These are phyloP conservation scores for Saccharomyces paradoxus DNA, from an alignment of 805 yeast species.

Conservation along the genomic window DNA sequence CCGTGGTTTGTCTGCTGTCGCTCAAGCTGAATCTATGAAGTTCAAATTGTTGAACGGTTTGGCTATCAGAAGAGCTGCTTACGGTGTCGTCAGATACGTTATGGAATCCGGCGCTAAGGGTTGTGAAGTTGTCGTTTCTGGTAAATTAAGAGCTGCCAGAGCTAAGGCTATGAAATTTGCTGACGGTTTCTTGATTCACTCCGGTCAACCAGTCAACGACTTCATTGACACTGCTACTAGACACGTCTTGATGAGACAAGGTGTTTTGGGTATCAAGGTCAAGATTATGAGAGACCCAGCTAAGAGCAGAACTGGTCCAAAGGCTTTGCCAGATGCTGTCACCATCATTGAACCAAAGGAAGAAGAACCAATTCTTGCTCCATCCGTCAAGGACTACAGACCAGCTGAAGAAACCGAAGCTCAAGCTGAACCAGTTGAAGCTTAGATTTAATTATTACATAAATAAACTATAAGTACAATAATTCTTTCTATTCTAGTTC, in stretches of 20 bases:
- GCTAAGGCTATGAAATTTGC: slow-evolving; percentile 99
- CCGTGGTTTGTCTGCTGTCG: slow-evolving; percentile 98
- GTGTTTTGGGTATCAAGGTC: slow-evolving; percentile 99
- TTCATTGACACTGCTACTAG: slow-evolving; percentile 98
- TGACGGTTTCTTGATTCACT: slow-evolving; percentile 99
- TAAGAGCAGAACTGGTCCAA: slow-evolving; percentile 75
- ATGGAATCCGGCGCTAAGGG: slow-evolving; percentile 99
- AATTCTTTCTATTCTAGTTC: background rate
- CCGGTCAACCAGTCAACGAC: slow-evolving; percentile 99
- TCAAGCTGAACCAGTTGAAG: slow-evolving; percentile 23
- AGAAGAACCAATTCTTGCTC: slow-evolving; percentile 72
- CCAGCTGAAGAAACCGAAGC: slow-evolving; percentile 29
- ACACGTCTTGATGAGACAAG: slow-evolving; percentile 99
- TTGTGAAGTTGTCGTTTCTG: slow-evolving; percentile 99
- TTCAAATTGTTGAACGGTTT: slow-evolving; percentile 97
- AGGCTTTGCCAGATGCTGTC: slow-evolving; percentile 90
- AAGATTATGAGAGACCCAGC: slow-evolving; percentile 99
- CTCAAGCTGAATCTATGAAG: slow-evolving; percentile 98
- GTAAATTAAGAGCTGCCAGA: slow-evolving; percentile 99
- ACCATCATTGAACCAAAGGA: slow-evolving; percentile 91
- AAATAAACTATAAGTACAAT: background rate
- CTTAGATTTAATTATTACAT: background rate
- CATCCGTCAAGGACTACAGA: slow-evolving; percentile 72
- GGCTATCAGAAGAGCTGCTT: slow-evolving; percentile 99
- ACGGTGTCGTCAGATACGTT: slow-evolving; percentile 99